Evolutionary conservation across 2,329 filamentous ascomycete species (phyloP).

Genomic region (Aspergillus udagawae): DNA sequence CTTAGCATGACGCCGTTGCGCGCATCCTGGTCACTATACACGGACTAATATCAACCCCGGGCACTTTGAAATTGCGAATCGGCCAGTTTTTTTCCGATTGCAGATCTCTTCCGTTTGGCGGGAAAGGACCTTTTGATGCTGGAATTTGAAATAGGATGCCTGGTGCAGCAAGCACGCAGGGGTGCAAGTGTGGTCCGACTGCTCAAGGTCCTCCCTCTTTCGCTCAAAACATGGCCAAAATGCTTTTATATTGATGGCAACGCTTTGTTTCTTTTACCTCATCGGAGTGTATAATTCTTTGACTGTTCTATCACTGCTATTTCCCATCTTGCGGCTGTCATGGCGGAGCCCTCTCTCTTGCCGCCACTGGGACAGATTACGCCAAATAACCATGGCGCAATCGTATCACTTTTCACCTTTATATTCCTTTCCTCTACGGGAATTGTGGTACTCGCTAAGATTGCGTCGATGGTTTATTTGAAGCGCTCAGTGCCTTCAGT

Average conservation of each 20-base stretch:
- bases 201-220: too few relatives aligned
- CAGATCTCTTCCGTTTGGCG: neutral
- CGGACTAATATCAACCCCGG: neutral
- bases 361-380: neutral
- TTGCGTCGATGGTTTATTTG: neutral
- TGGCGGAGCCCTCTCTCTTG: neutral
- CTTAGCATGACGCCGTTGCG: neutral
- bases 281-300: neutral
- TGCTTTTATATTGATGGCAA: neutral
- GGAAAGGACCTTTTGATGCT: neutral
- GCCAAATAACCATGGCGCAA: neutral
- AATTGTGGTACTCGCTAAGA: neutral
- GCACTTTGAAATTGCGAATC: neutral
- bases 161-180: neutral
- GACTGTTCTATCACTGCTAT: neutral
- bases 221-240: too few relatives aligned
- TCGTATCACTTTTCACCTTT: neutral
- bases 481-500: neutral
- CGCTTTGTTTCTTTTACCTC: neutral
- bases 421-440: neutral
- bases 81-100: neutral
- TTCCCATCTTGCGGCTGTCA: neutral
- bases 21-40: neutral
- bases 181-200: too few relatives aligned
- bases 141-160: neutral